These are phyloP conservation scores for Hortaea werneckii DNA, from an alignment of 2,329 filamentous ascomycete species.

Conservation along the genomic window DNA sequence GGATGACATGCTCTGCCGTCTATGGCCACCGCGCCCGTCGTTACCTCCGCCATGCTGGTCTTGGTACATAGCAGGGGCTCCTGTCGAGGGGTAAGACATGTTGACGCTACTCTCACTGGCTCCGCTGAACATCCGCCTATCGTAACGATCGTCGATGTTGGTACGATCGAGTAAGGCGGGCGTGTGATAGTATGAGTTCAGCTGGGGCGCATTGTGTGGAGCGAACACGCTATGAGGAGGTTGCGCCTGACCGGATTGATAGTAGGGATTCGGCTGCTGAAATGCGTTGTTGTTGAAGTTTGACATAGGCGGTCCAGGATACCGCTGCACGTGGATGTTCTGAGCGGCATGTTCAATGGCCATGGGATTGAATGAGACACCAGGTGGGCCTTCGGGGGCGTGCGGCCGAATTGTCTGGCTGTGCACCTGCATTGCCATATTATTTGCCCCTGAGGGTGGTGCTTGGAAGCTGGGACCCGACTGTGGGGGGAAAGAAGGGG, in stretches of 20 bases:
- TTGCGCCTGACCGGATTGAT: too few species aligned
- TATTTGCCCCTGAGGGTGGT: too few species aligned
- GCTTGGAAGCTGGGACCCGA: not conserved
- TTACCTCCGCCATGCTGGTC: not conserved
- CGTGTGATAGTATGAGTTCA: not conserved
- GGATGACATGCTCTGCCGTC: slow-evolving; percentile 2
- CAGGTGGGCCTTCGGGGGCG: too few species aligned
- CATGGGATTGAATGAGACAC: too few species aligned
- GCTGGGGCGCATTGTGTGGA: not conserved
- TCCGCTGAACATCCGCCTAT: not conserved
- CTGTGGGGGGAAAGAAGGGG: not conserved
- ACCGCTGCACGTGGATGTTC: too few species aligned
- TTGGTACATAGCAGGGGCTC: not conserved
- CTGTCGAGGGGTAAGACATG: not conserved
- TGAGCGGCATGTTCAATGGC: too few species aligned
- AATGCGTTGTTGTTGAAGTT: too few species aligned
- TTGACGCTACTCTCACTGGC: not conserved
- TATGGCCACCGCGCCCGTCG: not conserved
- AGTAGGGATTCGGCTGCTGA: too few species aligned
- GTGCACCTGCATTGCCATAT: too few species aligned
- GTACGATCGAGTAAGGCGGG: not conserved
- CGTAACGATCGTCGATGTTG: slow-evolving; percentile 1
- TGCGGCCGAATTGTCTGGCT: too few species aligned
- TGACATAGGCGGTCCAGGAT: too few species aligned
- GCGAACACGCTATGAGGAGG: not conserved